Conservation (phyloP, 176 grass and related monocot species). For the Eragrostis curvula region DNA sequence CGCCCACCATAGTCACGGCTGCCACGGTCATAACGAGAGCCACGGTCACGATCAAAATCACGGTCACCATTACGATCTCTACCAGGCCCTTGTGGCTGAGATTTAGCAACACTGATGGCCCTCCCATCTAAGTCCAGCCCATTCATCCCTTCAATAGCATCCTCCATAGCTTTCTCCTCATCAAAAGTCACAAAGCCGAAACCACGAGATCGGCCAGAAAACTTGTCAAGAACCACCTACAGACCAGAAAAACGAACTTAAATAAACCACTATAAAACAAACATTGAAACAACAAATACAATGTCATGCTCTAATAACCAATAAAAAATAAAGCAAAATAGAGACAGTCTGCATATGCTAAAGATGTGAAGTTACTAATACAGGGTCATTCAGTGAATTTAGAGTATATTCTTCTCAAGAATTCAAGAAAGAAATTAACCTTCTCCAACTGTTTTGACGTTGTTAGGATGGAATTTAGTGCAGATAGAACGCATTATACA, state of each 20-base stretch:
- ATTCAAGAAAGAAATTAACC: neutral
- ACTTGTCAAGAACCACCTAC: constrained; percentile 90
- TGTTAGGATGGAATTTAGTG: neutral
- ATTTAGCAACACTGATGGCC: constrained; percentile 83
- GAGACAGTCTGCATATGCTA: neutral
- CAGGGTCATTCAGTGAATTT: neutral
- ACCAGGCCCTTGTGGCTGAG: constrained; percentile 76
- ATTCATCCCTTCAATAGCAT: constrained; percentile 98
- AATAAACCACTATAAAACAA: neutral
- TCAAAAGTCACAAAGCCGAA: constrained; percentile 98
- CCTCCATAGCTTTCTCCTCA: constrained; percentile 95
- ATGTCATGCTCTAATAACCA: neutral
- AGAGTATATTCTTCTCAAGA: neutral
- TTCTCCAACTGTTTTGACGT: too few species aligned
- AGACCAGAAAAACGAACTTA: constrained; percentile 20
- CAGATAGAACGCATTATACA: neutral
- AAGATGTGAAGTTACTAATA: neutral
- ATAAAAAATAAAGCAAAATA: neutral
- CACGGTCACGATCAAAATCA: constrained; percentile 61
- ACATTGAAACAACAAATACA: neutral
- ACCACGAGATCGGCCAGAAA: constrained; percentile 89
- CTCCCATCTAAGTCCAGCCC: constrained; percentile 79
- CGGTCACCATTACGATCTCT: constrained; percentile 68
- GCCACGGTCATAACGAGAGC: constrained; percentile 58
- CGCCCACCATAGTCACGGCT: constrained; percentile 55